Conservation (phyloP, 805 yeast species). For the Candida nitratophila region DNA sequence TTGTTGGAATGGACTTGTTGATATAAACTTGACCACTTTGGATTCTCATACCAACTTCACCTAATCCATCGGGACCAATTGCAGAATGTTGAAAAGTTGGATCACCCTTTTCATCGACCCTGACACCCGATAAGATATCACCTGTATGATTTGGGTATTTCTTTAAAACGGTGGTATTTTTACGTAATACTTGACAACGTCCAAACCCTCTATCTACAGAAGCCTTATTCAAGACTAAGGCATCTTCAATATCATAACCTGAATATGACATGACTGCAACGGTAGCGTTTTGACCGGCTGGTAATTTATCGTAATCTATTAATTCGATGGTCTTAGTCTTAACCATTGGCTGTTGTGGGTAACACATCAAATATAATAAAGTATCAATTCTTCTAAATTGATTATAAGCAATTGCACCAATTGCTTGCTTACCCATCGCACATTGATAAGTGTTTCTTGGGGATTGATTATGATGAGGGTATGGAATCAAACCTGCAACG, state of each 20-base stretch:
- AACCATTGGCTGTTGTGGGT: constrained; percentile 99
- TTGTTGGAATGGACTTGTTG: constrained; percentile 87
- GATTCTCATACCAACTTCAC: constrained; percentile 88
- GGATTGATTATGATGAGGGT: constrained; percentile 89
- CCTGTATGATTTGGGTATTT: constrained; percentile 91
- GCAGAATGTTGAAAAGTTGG: constrained; percentile 84
- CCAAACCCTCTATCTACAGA: constrained; percentile 97
- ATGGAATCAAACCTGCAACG: constrained; percentile 87
- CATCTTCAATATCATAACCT: constrained; percentile 99
- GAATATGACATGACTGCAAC: constrained; percentile 99
- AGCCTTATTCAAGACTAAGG: constrained; percentile 86
- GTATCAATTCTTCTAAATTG: constrained; percentile 96
- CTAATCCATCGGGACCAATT: constrained; percentile 91
- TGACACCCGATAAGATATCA: constrained; percentile 87
- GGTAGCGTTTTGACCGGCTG: constrained; percentile 98
- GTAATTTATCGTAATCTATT: constrained; percentile 90
- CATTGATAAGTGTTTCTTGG: constrained; percentile 91
- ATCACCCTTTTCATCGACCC: constrained; percentile 71
- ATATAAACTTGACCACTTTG: constrained; percentile 92
- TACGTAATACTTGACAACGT: constrained; percentile 90
- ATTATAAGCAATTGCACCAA: constrained; percentile 97
- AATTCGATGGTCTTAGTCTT: constrained; percentile 95
- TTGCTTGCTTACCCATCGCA: constrained; percentile 99
- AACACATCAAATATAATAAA: constrained; percentile 88
- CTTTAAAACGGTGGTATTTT: constrained; percentile 83